Conservation (phyloP, 2,329 filamentous ascomycete species). For the Pestalotiopsis sp. region DNA sequence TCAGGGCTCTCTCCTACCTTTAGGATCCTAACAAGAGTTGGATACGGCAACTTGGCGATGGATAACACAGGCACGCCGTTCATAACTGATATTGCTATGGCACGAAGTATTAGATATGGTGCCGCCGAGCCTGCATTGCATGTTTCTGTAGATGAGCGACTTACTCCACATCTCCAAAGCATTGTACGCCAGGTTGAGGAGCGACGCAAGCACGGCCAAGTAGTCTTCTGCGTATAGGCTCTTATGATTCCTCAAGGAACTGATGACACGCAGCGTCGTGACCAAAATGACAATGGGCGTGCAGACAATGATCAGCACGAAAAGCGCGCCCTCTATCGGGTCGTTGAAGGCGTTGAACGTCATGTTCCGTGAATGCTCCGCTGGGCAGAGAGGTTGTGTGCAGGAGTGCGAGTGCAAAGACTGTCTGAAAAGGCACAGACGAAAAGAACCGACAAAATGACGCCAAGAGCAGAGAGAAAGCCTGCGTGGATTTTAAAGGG, state of each 20-base stretch:
- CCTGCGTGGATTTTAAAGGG: neutral
- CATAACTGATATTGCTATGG: neutral
- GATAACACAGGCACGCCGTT: neutral
- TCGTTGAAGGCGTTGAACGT: neutral
- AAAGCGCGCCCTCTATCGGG: neutral
- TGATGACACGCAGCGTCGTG: neutral
- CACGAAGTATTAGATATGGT: neutral
- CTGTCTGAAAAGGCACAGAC: neutral
- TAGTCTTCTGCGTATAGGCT: neutral
- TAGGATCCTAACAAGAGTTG: neutral
- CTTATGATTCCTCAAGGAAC: neutral
- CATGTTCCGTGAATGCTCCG: neutral
- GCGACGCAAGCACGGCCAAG: neutral
- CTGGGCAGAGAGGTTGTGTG: neutral
- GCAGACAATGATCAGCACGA: neutral
- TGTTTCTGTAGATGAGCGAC: neutral
- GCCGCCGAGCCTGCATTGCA: neutral
- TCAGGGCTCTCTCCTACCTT: neutral
- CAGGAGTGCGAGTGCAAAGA: neutral
- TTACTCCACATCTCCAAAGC: neutral
- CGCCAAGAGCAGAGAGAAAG: no score
- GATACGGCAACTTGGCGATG: neutral
- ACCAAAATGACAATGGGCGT: neutral
- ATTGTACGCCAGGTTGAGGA: neutral
- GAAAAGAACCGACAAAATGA: neutral